These are phyloP conservation scores for Cladosporium sphaerospermum DNA, from an alignment of 2,329 filamentous ascomycete species.

Conservation along the genomic window DNA sequence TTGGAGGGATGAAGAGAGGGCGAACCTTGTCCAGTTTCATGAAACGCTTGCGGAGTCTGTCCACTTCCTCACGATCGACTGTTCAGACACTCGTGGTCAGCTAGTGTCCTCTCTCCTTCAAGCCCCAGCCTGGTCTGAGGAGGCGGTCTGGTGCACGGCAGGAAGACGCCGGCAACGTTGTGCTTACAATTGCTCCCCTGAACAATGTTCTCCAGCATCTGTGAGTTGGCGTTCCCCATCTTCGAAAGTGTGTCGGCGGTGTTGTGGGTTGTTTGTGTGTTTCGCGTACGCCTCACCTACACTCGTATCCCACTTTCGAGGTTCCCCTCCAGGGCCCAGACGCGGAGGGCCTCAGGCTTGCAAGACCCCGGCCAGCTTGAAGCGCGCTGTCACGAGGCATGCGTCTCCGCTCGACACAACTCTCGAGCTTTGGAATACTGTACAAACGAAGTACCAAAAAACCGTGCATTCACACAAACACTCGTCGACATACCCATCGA, in stretches of 20 bases:
- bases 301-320: constrained; percentile 6
- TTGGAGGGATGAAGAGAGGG: background rate
- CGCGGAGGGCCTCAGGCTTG: too few relatives aligned
- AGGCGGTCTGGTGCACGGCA: background rate
- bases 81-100: constrained; percentile 18
- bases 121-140: too few relatives aligned
- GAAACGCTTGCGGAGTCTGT: constrained; percentile 90
- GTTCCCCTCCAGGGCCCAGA: constrained; percentile 1
- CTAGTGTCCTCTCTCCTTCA: background rate
- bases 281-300: background rate
- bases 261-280: background rate
- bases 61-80: constrained; percentile 98
- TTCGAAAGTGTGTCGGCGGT: constrained; percentile 24
- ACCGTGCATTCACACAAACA: too few relatives aligned
- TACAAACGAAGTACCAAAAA: too few relatives aligned
- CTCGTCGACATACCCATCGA: too few relatives aligned
- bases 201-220: constrained; percentile 90
- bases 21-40: constrained; percentile 98
- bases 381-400: background rate
- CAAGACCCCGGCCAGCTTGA: background rate
- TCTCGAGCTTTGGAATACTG: too few relatives aligned
- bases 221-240: constrained; percentile 52
- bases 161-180: background rate
- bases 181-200: constrained; percentile 90
- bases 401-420: too few relatives aligned